Base-by-base conservation (phyloP, 495 filamentous ascomycete genomes). In the Barbatosphaeria neglecta region DNA sequence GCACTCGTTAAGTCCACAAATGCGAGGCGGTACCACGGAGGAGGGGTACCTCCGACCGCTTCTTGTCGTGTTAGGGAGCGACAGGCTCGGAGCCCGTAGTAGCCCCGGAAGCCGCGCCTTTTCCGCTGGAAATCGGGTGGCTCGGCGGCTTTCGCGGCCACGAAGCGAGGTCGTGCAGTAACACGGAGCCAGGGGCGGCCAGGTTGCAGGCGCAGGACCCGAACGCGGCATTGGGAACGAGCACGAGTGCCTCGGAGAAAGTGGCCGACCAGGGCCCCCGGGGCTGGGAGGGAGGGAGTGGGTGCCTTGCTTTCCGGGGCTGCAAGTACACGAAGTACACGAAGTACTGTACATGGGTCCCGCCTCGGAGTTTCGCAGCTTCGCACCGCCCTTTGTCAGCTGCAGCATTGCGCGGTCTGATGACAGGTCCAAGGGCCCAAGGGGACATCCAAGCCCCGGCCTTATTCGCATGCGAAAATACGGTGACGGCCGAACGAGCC, bases 381-480 rank as follows among this genome's bases (percentile, higher is more conserved):
- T 23, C 15, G 39, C 39, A n/a, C n/a, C 19, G 20, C 39, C 39
- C 22, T 41, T 41, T 41, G 39, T 41, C 39, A 41, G 39, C 39
- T 41, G 39, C 39, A 41, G 39, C 39, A 22, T 41, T 23, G 39
- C 22, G 39, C 22, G 20, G 39, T 22, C 39, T 41, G 39, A 41
- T 41, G 39, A 41, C 39, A 37, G 22, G 18, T 23, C 20, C 22
- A 10, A 22, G 20, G 19, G 13, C n/a, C n/a, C n/a, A n/a, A n/a
- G n/a, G n/a, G n/a, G n/a, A n/a, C n/a, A 24, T 22, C 18, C 6
- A 23, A 22, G 39, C 13, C 19, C 39, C 39, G 39, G 39, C 15
- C 39, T 23, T 41, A 24, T 41, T 19, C 39, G 39, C 23, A 41
- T 41, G 39, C 39, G 39, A 41, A 41, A 41, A 41, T 41, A 41